A percentile compares a stretch with the other conserved stretches of the same genome.
These are phyloP conservation scores for Corchorus capsularis DNA, from an alignment of 345 rosid genomes.

Conservation along the genomic window DNA sequence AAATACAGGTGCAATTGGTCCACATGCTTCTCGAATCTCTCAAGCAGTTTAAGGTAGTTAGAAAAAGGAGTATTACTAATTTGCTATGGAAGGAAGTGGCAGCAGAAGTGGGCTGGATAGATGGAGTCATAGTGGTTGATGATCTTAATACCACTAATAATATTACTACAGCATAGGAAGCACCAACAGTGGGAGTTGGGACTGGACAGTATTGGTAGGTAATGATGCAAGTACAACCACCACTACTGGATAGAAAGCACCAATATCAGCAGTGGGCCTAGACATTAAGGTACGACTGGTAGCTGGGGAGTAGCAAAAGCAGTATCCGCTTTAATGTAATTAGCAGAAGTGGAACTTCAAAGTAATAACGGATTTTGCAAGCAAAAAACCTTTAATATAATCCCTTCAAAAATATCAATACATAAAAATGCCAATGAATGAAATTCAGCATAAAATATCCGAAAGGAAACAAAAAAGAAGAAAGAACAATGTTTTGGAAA, in stretches of 20 bases:
- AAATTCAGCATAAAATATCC: neutral
- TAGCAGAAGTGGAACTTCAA: conserved; percentile 4
- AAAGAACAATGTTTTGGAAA: neutral
- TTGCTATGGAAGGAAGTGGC: conserved; percentile 1
- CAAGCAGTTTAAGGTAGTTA: conserved; percentile 6
- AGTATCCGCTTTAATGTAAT: neutral
- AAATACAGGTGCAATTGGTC: neutral
- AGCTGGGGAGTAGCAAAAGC: neutral
- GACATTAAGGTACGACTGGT: conserved; percentile 2
- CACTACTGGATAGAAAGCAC: conserved; percentile 11
- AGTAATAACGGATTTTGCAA: neutral
- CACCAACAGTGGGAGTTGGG: conserved; percentile 12
- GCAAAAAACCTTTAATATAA: neutral
- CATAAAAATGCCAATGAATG: neutral
- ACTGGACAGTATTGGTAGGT: neutral
- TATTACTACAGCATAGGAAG: neutral
- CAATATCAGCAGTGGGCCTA: conserved; percentile 7
- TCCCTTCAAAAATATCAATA: neutral
- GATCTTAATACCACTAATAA: conserved; percentile 8
- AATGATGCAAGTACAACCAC: conserved; percentile 12
- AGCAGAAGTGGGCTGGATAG: neutral
- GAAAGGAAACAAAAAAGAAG: neutral
- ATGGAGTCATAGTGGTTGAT: neutral
- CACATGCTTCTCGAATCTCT: neutral
- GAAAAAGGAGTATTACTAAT: neutral